Conservation (phyloP, 2,329 filamentous ascomycete genomes). For the Pseudogymnoascus sp. region DNA sequence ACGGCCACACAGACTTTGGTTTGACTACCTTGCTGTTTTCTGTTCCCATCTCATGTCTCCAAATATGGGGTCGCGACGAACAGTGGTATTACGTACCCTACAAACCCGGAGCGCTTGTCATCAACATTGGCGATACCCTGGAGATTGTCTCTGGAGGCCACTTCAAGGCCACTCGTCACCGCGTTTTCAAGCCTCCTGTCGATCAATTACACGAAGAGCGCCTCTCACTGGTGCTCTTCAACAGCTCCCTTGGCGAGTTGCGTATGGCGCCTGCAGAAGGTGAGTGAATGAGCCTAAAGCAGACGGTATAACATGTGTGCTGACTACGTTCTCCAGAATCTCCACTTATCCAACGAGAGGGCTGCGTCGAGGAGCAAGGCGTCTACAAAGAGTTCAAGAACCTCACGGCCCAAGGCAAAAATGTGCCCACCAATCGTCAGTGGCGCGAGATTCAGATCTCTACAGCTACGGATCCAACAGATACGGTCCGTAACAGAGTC, state of each 20-base stretch:
- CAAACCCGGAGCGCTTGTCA: conserved; percentile 36
- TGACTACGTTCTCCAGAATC: conserved; percentile 22
- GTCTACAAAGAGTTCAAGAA: conserved; percentile 38
- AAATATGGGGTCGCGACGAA: conserved; percentile 36
- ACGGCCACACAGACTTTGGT: conserved; percentile 41
- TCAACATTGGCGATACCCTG: conserved; percentile 38
- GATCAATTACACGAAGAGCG: conserved; percentile 34
- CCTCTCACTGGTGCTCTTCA: conserved; percentile 36
- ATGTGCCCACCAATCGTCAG: conserved; percentile 37
- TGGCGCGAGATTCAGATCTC: conserved; percentile 42
- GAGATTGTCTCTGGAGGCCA: conserved; percentile 38
- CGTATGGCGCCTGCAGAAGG: conserved; percentile 34
- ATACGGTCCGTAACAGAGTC: conserved; percentile 32
- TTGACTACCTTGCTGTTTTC: conserved; percentile 38
- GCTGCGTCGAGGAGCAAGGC: conserved; percentile 36
- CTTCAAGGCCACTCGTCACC: conserved; percentile 38
- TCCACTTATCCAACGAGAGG: conserved; percentile 33
- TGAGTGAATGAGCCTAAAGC: neutral
- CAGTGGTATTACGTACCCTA: conserved; percentile 39
- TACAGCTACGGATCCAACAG: conserved; percentile 35
- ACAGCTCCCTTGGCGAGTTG: conserved; percentile 37
- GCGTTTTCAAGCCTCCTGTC: conserved; percentile 34
- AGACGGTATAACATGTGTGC: neutral
- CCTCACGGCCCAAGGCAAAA: conserved; percentile 30
- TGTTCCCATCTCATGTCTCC: conserved; percentile 38